Percentiles rank a stretch among this genome's conserved stretches.
phyloP scores from a whole-genome alignment of 257 asterid genomes.

The Solanum pinnatisectum region DNA sequence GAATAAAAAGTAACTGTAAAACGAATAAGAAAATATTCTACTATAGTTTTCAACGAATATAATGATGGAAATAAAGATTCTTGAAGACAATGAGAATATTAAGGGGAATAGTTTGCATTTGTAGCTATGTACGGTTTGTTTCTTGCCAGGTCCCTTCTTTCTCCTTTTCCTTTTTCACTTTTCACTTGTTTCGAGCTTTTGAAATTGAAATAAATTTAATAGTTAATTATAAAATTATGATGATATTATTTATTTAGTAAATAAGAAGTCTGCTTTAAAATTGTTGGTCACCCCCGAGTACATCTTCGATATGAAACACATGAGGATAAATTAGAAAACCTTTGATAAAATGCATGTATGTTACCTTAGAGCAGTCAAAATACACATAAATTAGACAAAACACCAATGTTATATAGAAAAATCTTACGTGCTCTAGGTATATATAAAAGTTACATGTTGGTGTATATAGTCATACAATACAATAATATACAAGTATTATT shows the following conservation, averaged over 20 bases:
- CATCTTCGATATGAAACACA: too few relatives aligned
- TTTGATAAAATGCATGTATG: too few relatives aligned
- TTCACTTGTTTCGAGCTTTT: too few relatives aligned
- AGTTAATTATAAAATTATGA: fast-evolving
- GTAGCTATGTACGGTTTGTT: neutral
- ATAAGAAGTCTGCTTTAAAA: fast-evolving
- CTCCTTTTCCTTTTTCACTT: neutral
- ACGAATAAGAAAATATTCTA: neutral
- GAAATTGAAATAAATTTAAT: too few relatives aligned
- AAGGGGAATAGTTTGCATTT: neutral
- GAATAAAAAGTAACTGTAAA: neutral
- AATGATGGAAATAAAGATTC: neutral
- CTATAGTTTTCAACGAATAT: neutral
- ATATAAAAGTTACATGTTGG: too few relatives aligned
- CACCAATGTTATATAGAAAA: too few relatives aligned
- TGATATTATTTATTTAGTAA: too few relatives aligned
- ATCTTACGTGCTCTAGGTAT: fast-evolving
- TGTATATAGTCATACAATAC: too few relatives aligned
- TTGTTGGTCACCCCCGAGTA: fast-evolving
- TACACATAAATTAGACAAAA: too few relatives aligned
- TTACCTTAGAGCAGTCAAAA: fast-evolving
- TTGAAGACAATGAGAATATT: neutral
- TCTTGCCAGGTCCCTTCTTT: neutral
- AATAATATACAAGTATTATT: too few relatives aligned
- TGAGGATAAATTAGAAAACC: too few relatives aligned